Percentiles rank a stretch among this genome's conserved stretches.
These are phyloP conservation scores for Penicillium psychrofluorescens DNA, from an alignment of 495 filamentous ascomycete species.

Conservation along the genomic window DNA sequence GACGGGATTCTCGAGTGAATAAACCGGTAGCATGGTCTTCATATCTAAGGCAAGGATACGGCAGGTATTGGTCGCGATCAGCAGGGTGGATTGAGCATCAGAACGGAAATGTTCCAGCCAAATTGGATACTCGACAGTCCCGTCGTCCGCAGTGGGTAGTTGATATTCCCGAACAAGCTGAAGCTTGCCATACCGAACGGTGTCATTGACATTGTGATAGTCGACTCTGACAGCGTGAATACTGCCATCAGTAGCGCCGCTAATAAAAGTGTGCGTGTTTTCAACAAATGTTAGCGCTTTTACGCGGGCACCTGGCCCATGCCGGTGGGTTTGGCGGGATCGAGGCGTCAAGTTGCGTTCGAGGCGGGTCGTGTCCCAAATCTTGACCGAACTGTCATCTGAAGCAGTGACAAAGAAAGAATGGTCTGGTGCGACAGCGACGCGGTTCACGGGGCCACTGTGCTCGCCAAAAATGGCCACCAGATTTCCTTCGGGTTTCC, in stretches of 20 bases:
- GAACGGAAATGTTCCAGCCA: slow-evolving; percentile 90
- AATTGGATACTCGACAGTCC: slow-evolving; percentile 61
- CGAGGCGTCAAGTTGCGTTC: slow-evolving; percentile 85
- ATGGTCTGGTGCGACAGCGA: slow-evolving; percentile 83
- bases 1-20: slow-evolving; percentile 77
- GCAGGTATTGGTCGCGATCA: slow-evolving; percentile 82
- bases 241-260: slow-evolving; percentile 82
- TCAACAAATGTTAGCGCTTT: slow-evolving; percentile 84
- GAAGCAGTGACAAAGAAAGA: slow-evolving; percentile 90
- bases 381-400: slow-evolving; percentile 84
- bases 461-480: slow-evolving; percentile 89
- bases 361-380: slow-evolving; percentile 87
- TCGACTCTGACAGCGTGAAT: slow-evolving; percentile 86
- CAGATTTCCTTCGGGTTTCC: slow-evolving; percentile 78
- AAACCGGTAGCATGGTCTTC: slow-evolving; percentile 77
- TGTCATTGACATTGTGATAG: slow-evolving; percentile 50
- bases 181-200: slow-evolving; percentile 69
- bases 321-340: slow-evolving; percentile 79
- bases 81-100: slow-evolving; percentile 69
- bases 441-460: slow-evolving; percentile 69
- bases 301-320: slow-evolving; percentile 62
- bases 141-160: slow-evolving; percentile 43
- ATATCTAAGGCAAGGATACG: slow-evolving; percentile 80
- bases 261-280: slow-evolving; percentile 88
- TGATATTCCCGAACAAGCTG: slow-evolving; percentile 73